Base-by-base conservation (phyloP, 2,329 filamentous ascomycete genomes). In the Microdochium paspali region DNA sequence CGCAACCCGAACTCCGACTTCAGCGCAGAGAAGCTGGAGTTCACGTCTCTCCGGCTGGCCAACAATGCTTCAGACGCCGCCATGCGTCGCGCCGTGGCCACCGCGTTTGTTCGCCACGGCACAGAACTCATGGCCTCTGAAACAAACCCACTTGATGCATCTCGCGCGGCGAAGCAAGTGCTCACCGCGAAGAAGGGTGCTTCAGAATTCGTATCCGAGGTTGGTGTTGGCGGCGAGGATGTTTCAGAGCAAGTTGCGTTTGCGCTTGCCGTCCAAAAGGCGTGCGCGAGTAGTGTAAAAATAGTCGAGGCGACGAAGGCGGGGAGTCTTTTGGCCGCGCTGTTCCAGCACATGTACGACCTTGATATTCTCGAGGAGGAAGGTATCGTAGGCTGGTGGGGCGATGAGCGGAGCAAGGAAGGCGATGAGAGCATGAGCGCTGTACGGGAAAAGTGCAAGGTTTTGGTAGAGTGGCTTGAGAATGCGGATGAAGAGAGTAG, bases 31-130 rank as follows among this genome's bases (percentile, higher is more conserved):
- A 89, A 91, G 62, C 79, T 97, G 28, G 93, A 98, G 63, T 86
- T 98, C 52, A 95, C 90, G 72, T 87, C 89, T 44, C 74, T 97
- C n/a, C 85, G 91, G 10, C 87, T 98, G 64, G 85, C 84, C 47
- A 88, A 87, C 58, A 89, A 97, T 59, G 93, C 93, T 2, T 90
- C 89, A 1, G 91, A 95, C 59, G 78, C 84, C 54, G 86, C 93
- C 64, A 87, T 97, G 59, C 87, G 91, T 42, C 84, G 85, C 28
- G 90, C 93, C 15, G 84, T 97, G 23, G 88, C 88, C 2, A 80
- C 84, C 2, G 87, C 90, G 1, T 91, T 97, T 61, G 85, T 88
- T 58, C 88, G 87, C 58, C 84, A 86, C 49, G 85, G 90, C 43
- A 77, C 82, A 5, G 84, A 90, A 61, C 76, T 95, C 23, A 61